Evolutionary conservation across 2,329 filamentous ascomycete genomes (phyloP), one percentile per base, ranked within the genome.

Genomic region (Penicillium italicum): DNA sequence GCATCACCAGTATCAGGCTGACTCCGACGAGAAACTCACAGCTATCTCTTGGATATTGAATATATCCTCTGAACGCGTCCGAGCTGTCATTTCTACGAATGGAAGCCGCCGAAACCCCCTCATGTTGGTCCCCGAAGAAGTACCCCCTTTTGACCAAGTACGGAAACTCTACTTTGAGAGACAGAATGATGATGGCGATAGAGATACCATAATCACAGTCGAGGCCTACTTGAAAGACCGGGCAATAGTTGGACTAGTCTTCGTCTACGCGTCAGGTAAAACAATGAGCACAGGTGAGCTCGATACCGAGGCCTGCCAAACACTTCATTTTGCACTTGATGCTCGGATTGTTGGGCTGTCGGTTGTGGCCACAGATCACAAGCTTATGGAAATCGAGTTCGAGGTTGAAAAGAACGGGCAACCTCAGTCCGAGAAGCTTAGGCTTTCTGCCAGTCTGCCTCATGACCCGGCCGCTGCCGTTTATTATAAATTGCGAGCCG

Each of bases 41-140:
- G 44, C 44, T 24, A 46, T 46, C 30, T 46, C 44, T n/a, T 46
- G 44, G 44, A 34, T 46, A n/a, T 46, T 46, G 5, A 46, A 46
- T 1, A 0, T n/a, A 16, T n/a, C 44, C 5, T 46, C 12, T 7
- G 44, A 46, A 8, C 31, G 16, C 3, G 31, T 24, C 20, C 20
- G 31, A 14, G 44, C 31, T 18, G 44, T 47, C 3, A 47, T 26
- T 26, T 36, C 31, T 26, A 16, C 16, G 6, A 18, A 26, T 36
- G 16, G 10, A 47, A 47, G 5, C 5, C 20, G 9, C 18, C 30
- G 8, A 26, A 47, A 26, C 4, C 2, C 31, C 9, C 31, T 2
- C 7, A 26, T 47, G 7, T 8, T 36, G 14, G 44, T 36, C 9
- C 31, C 22, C 5, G 31, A 34, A 12, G 5, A 24, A 7, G 20